Percentiles rank a stretch among this genome's conserved stretches.
Evolutionary conservation across 1,284 basidiomycete genomes (phyloP).

Genomic region (Irpex rosettiformis): DNA sequence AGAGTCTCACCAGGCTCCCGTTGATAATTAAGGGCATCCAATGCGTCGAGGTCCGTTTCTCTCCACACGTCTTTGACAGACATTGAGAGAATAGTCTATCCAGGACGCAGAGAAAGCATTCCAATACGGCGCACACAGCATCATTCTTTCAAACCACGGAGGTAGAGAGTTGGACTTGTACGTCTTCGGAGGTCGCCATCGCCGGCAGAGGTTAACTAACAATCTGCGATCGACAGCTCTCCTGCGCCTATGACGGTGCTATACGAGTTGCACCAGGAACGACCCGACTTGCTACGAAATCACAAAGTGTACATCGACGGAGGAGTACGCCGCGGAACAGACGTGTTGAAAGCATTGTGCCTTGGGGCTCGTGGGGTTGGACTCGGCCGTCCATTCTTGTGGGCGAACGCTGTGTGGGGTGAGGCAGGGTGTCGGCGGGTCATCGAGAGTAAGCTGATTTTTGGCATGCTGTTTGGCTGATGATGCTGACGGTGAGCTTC

Average conservation of each 20-base stretch:
- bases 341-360: slow-evolving; percentile 71
- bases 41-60: slow-evolving; percentile 34
- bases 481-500: not conserved
- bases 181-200: slow-evolving; percentile 1
- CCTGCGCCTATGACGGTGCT: slow-evolving; percentile 33
- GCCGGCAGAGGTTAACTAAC: not conserved
- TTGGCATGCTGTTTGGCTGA: not conserved
- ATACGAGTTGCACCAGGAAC: slow-evolving; percentile 36
- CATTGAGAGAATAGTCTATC: not conserved
- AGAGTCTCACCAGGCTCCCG: slow-evolving; percentile 41
- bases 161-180: slow-evolving; percentile 60
- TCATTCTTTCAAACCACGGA: slow-evolving; percentile 66
- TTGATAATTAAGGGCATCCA: slow-evolving; percentile 47
- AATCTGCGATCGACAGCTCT: slow-evolving; percentile 10
- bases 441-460: slow-evolving; percentile 23
- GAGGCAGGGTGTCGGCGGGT: slow-evolving; percentile 41
- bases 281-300: slow-evolving; percentile 33
- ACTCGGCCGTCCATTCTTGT: slow-evolving; percentile 55
- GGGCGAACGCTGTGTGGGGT: slow-evolving; percentile 65
- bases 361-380: slow-evolving; percentile 64
- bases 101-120: slow-evolving; percentile 40
- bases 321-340: slow-evolving; percentile 65
- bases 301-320: slow-evolving; percentile 73
- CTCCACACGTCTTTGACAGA: not conserved
- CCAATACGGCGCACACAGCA: slow-evolving; percentile 60